Evolutionary conservation across 306 rosid species (phyloP), one percentile per base, ranked within the genome.

Genomic region (Prunus padus): DNA sequence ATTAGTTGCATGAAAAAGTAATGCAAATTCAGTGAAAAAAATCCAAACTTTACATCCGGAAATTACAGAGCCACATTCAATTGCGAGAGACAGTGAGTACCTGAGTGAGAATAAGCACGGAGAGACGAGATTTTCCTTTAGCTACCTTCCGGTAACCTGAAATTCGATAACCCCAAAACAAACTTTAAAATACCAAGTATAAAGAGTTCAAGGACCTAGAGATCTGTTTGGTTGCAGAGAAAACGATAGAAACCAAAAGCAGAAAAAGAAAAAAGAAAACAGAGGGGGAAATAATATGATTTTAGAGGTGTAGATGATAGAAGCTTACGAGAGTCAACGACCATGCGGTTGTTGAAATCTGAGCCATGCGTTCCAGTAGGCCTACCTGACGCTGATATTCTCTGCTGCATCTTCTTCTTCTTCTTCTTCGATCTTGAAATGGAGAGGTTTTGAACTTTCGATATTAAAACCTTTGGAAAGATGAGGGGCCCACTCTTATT

Each of bases 281-380:
- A 37, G 61, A 31, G 8, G 6, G 44, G 50, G 4, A 18, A 8
- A 5, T 54, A 5, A 4, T 52, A 2, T 71, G 22, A 33, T 23
- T 30, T 42, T 2, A 42, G 2, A 11, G 16, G 16, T 26, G 26
- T 23, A 44, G 60, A 16, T 67, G 55, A 68, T 50, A 37, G 77
- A 40, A 76, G 61, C 94, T 86, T 84, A 91, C 98, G 88, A 79
- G 98, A 91, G 80, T 87, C 97, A 74, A 94, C 96, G 1, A 94
- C 97, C 97, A 93, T 91, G 52, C 97, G 97, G 83, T 78, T 88
- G 56, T 89, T 85, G 73, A 78, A 91, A 84, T 91, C 98, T 1
- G 91, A 89, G 73, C 97, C 98, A 69, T 93, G 97, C 7, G 98
- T 91, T 78, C 98, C 98, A 42, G 89, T 84, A 55, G 97, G 96